Evolutionary conservation across 805 yeast species (phyloP).

Genomic region (Ogataea minuta): DNA sequence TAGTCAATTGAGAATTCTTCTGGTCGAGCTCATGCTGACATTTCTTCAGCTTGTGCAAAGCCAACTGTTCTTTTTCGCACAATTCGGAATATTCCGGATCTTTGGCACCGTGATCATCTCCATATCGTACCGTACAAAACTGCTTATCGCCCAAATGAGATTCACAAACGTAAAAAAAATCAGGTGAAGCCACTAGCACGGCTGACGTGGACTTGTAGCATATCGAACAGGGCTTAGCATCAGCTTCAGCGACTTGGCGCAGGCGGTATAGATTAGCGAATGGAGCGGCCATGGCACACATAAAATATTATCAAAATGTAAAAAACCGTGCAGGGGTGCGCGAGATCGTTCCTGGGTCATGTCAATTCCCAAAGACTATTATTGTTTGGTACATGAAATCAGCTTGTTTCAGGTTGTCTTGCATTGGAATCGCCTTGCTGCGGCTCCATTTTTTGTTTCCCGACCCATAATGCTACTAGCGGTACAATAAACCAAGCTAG

Average conservation of each 20-base stretch:
- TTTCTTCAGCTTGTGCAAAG: conserved; percentile 32
- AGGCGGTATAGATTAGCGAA: conserved; percentile 36
- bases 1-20: conserved; percentile 23
- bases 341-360: neutral
- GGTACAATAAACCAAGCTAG: too few species aligned
- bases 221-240: conserved; percentile 45
- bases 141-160: conserved; percentile 45
- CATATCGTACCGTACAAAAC: conserved; percentile 39
- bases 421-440: too few species aligned
- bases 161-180: conserved; percentile 53
- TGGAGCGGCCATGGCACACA: conserved; percentile 18
- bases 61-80: conserved; percentile 22
- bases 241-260: conserved; percentile 41
- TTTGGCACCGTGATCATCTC: conserved; percentile 26
- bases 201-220: conserved; percentile 49
- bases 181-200: conserved; percentile 46
- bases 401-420: too few species aligned
- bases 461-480: too few species aligned
- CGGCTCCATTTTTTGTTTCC: too few species aligned
- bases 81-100: conserved; percentile 3
- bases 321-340: conserved; percentile 6
- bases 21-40: conserved; percentile 32
- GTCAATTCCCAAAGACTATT: neutral
- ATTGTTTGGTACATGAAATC: too few species aligned
- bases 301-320: neutral